Percentiles rank a stretch among this genome's conserved stretches.
Conservation (phyloP, 768 basidiomycete genomes). For the Rhizopogon roseolus region DNA sequence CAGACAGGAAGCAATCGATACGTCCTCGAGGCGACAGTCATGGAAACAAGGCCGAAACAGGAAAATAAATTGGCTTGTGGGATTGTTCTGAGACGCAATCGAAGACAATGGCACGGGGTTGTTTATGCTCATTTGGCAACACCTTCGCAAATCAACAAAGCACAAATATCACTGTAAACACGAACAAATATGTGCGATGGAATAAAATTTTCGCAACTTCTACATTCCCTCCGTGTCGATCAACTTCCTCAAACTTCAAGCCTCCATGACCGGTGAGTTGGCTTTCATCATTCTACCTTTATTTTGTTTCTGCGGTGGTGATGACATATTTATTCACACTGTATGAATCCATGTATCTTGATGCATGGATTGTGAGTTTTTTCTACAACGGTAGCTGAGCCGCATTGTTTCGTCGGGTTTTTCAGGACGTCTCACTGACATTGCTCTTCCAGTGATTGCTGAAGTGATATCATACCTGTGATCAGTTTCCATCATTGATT, state of each 20-base stretch:
- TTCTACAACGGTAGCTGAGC: slow-evolving; percentile 89
- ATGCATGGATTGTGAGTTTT: slow-evolving; percentile 45
- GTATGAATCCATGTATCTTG: slow-evolving; percentile 49
- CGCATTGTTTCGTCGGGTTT: slow-evolving; percentile 10
- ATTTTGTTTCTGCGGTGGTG: slow-evolving; percentile 28
- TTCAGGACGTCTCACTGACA: slow-evolving; percentile 6
- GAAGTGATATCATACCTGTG: neutral
- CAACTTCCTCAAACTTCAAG: neutral
- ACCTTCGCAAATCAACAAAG: slow-evolving; percentile 13
- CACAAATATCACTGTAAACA: slow-evolving; percentile 1
- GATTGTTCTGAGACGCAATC: neutral
- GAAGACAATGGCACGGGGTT: slow-evolving; percentile 7
- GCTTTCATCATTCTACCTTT: neutral
- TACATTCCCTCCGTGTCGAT: neutral
- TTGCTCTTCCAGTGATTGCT: neutral
- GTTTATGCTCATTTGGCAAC: slow-evolving; percentile 13
- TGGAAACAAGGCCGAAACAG: slow-evolving; percentile 1
- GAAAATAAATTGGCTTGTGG: neutral
- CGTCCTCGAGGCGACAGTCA: slow-evolving; percentile 2
- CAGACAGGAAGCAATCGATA: neutral
- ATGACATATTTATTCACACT: slow-evolving; percentile 73
- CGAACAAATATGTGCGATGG: neutral
- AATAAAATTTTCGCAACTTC: neutral
- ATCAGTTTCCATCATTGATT: neutral
- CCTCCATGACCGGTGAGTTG: slow-evolving; percentile 12